Evolutionary conservation across 2,329 filamentous ascomycete genomes (phyloP).

Genomic region (Aspergillaceae sp.): DNA sequence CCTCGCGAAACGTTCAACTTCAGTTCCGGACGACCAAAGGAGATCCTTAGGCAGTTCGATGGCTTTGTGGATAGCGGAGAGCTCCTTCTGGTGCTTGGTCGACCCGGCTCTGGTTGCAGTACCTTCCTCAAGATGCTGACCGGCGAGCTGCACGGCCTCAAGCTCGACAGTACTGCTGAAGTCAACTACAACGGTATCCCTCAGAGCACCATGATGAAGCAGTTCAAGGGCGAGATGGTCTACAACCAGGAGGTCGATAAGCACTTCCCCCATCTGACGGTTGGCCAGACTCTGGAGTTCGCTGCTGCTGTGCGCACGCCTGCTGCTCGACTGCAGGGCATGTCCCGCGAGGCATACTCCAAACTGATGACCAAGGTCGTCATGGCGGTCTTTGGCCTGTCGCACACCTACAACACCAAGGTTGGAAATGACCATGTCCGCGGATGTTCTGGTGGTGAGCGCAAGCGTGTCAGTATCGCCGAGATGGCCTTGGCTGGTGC

Average conservation of each 20-base stretch:
- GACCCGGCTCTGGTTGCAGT: slow-evolving; percentile 50
- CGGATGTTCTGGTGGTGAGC: slow-evolving; percentile 51
- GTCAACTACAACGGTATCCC: slow-evolving; percentile 68
- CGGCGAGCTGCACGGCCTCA: slow-evolving; percentile 71
- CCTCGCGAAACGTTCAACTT: slow-evolving; percentile 8
- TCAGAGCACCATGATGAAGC: slow-evolving; percentile 22
- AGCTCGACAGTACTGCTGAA: slow-evolving; percentile 57
- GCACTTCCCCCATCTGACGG: slow-evolving; percentile 55
- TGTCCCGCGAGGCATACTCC: slow-evolving; percentile 30
- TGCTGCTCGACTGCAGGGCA: slow-evolving; percentile 15
- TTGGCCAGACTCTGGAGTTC: slow-evolving; percentile 69
- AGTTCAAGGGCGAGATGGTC: slow-evolving; percentile 31
- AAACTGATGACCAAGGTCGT: slow-evolving; percentile 35
- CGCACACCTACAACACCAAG: slow-evolving; percentile 43
- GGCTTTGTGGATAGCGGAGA: slow-evolving; percentile 48
- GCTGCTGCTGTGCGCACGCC: slow-evolving; percentile 58
- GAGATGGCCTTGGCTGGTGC: slow-evolving; percentile 42
- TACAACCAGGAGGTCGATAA: slow-evolving; percentile 56
- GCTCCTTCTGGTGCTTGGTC: slow-evolving; percentile 44
- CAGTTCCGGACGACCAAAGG: slow-evolving; percentile 14
- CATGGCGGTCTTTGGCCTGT: slow-evolving; percentile 31
- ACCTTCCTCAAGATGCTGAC: slow-evolving; percentile 75
- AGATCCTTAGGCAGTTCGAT: slow-evolving; percentile 53
- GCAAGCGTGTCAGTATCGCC: slow-evolving; percentile 53
- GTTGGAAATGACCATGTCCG: slow-evolving; percentile 47